A percentile compares a stretch with the other conserved stretches of the same genome.
These are phyloP conservation scores for Phytophthora colocasiae DNA, from an alignment of 352 stramenopile species.

Conservation along the genomic window DNA sequence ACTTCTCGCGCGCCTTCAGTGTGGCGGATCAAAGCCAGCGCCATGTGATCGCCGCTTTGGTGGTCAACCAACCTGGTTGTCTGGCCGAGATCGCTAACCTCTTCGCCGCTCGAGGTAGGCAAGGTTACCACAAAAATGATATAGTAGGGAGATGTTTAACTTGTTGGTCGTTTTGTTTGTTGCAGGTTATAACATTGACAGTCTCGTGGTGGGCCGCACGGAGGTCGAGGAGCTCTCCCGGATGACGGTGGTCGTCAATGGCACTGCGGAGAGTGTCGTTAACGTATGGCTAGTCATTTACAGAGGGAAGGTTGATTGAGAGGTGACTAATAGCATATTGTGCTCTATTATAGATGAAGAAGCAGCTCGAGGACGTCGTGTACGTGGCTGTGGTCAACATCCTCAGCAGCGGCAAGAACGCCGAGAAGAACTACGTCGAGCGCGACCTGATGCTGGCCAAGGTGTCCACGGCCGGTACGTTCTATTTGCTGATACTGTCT, in stretches of 20 bases:
- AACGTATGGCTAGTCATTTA: constrained; percentile 51
- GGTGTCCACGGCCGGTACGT: constrained; percentile 79
- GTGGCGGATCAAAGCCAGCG: constrained; percentile 57
- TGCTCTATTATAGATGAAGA: constrained; percentile 73
- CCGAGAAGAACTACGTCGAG: constrained; percentile 86
- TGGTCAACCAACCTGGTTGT: constrained; percentile 88
- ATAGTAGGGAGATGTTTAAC: not conserved
- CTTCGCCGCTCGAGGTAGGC: constrained; percentile 73
- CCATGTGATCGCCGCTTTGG: constrained; percentile 85
- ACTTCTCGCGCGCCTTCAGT: constrained; percentile 48
- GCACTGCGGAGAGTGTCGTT: constrained; percentile 77
- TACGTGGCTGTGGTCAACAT: constrained; percentile 89
- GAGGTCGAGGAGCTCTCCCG: constrained; percentile 87
- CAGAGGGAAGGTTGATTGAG: not conserved
- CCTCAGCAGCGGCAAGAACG: constrained; percentile 67
- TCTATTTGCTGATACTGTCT: not conserved
- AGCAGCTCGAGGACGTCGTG: constrained; percentile 89
- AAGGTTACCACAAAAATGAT: not conserved
- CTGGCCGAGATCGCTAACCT: constrained; percentile 89
- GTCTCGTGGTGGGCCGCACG: constrained; percentile 84
- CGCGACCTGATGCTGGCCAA: constrained; percentile 90
- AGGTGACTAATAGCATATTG: constrained; percentile 7
- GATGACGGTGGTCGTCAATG: constrained; percentile 89
- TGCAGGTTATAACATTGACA: constrained; percentile 90
- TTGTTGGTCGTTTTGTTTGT: constrained; percentile 7